A percentile compares a stretch with the other conserved stretches of the same genome.
phyloP scores from a whole-genome alignment of 495 filamentous ascomycete genomes.

The Aspergillus kassunensis region DNA sequence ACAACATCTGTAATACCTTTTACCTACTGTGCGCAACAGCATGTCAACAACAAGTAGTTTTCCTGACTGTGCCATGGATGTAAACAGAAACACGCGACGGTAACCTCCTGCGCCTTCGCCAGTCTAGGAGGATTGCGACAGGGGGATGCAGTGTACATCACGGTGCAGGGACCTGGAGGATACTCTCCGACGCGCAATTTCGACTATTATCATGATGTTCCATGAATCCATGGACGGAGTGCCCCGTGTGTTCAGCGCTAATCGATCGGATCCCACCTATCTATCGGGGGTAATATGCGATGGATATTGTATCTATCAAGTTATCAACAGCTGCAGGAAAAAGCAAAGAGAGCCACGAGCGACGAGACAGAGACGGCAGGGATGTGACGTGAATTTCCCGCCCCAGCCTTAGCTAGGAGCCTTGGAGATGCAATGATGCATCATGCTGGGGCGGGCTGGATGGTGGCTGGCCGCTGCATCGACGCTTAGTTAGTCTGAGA shows the following conservation, averaged over 20 bases:
- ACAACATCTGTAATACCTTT: background rate
- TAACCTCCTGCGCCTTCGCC: slow-evolving; percentile 4
- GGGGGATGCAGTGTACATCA: background rate
- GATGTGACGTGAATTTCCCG: slow-evolving; percentile 8
- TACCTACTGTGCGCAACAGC: background rate
- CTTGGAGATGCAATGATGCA: background rate
- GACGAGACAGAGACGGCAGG: background rate
- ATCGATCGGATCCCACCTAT: slow-evolving; percentile 15
- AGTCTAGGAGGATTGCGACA: too few relatives aligned
- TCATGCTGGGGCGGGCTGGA: background rate
- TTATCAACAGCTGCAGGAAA: background rate
- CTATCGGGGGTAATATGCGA: background rate
- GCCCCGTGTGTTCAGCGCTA: slow-evolving; percentile 8
- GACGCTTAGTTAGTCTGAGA: background rate
- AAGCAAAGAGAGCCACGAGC: background rate
- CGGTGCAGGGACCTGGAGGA: background rate
- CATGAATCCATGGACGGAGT: slow-evolving; percentile 1
- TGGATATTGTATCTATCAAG: background rate
- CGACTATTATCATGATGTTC: slow-evolving; percentile 1
- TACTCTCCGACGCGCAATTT: background rate
- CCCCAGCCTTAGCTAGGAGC: background rate
- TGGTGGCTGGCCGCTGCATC: slow-evolving; percentile 7
- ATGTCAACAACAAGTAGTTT: too few relatives aligned
- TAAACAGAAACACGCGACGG: slow-evolving; percentile 3
- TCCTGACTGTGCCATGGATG: too few relatives aligned